These are phyloP conservation scores for Petunia secreta DNA, from an alignment of 257 asterid genomes.

Conservation along the genomic window DNA sequence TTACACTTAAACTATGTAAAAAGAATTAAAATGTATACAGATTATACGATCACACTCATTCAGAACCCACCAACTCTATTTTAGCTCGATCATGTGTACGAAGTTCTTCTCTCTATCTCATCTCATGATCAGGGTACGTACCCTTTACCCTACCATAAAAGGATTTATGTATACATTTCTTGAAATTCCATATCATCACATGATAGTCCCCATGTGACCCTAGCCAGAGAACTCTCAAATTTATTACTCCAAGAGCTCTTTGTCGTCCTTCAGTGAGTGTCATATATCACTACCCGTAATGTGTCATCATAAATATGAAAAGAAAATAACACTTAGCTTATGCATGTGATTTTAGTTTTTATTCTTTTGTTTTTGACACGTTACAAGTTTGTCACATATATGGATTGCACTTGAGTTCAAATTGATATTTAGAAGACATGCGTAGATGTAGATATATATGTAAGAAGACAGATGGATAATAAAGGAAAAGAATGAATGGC, in stretches of 20 bases:
- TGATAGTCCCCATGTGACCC: constrained; percentile 40
- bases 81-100: too few species aligned
- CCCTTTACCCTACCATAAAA: constrained; percentile 39
- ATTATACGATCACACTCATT: not conserved
- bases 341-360: not conserved
- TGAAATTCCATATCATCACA: constrained; percentile 30
- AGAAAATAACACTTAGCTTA: constrained; percentile 7
- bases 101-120: not conserved
- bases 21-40: too few species aligned
- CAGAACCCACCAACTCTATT: not conserved
- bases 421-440: not conserved
- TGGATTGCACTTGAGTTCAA: too few species aligned
- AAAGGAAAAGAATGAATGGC: constrained; percentile 28
- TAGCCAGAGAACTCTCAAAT: not conserved
- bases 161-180: constrained; percentile 26
- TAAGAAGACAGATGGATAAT: constrained; percentile 21
- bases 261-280: constrained; percentile 2
- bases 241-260: constrained; percentile 20
- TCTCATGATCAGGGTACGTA: not conserved
- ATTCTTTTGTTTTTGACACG: not conserved
- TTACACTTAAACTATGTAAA: not conserved
- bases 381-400: not conserved
- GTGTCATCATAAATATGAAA: constrained; percentile 13
- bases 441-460: constrained; percentile 2
- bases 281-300: constrained; percentile 13